Evolutionary conservation across 2,329 filamentous ascomycete genomes (phyloP).

Genomic region (Aspergillus viridinutans): DNA sequence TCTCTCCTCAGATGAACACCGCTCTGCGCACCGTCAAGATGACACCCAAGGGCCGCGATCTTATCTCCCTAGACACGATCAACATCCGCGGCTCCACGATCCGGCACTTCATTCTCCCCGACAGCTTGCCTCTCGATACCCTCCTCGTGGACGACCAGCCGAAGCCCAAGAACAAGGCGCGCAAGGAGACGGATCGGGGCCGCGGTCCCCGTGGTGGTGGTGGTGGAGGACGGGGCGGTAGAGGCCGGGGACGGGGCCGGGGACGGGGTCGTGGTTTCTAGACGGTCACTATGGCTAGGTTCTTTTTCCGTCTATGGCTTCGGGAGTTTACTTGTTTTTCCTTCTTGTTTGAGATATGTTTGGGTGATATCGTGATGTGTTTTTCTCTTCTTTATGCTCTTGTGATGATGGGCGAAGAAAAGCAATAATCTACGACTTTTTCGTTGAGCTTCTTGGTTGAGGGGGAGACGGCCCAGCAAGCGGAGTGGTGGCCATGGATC

Average conservation of each 20-base stretch:
- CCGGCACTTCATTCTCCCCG: slow-evolving; percentile 92
- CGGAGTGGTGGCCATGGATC: too few relatives aligned
- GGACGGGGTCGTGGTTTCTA: slow-evolving; percentile 50
- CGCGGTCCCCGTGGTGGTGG: slow-evolving; percentile 44
- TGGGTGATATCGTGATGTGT: slow-evolving; percentile 12
- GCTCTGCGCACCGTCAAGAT: slow-evolving; percentile 94
- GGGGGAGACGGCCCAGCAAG: not conserved
- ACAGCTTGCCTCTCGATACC: slow-evolving; percentile 91
- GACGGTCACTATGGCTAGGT: slow-evolving; percentile 12
- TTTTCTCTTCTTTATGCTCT: slow-evolving; percentile 17
- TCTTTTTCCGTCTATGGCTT: slow-evolving; percentile 21
- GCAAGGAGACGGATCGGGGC: slow-evolving; percentile 71
- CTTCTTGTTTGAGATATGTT: slow-evolving; percentile 12
- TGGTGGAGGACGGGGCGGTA: slow-evolving; percentile 46
- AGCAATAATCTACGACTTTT: not conserved
- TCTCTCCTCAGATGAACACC: slow-evolving; percentile 98
- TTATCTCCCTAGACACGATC: slow-evolving; percentile 87
- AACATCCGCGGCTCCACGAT: slow-evolving; percentile 95
- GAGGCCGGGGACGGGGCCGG: slow-evolving; percentile 50
- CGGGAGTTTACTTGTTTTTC: slow-evolving; percentile 13
- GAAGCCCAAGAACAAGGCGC: slow-evolving; percentile 99
- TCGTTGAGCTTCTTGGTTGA: not conserved
- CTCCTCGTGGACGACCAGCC: slow-evolving; percentile 93
- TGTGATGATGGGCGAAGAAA: not conserved
- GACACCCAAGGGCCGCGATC: slow-evolving; percentile 83